These are phyloP conservation scores for Podochytrium sp. DNA, from an alignment of 192 early-diverging fungal species.

Conservation along the genomic window DNA sequence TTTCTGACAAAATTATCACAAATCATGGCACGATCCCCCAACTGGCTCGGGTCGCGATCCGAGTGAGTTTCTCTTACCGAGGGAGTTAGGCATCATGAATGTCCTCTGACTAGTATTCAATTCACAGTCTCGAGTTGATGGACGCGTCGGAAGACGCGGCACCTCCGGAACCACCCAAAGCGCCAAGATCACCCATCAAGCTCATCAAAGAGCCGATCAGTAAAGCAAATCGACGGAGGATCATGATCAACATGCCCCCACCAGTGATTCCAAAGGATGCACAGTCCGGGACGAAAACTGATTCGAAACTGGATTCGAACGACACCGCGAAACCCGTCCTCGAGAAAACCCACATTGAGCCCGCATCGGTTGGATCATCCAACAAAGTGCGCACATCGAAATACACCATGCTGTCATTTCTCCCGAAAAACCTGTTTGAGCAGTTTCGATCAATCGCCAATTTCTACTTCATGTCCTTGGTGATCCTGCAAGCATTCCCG, in stretches of 20 bases:
- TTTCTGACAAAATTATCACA: neutral
- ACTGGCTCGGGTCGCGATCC: constrained; percentile 34
- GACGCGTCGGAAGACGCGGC: neutral
- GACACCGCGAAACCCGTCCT: neutral
- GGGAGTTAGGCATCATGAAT: neutral
- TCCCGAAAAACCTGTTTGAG: constrained; percentile 96
- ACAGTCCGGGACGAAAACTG: neutral
- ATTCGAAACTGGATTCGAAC: neutral
- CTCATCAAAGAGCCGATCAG: neutral
- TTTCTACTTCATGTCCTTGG: constrained; percentile 86
- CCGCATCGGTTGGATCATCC: constrained; percentile 7
- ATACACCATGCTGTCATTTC: constrained; percentile 87
- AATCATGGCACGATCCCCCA: neutral
- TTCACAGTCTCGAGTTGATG: constrained; percentile 12
- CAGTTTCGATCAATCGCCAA: constrained; percentile 96
- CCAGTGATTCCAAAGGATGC: neutral
- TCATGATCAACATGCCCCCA: neutral
- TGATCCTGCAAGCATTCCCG: constrained; percentile 82
- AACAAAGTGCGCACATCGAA: constrained; percentile 82
- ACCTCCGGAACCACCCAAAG: neutral
- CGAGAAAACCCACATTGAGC: neutral
- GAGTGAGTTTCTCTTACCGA: neutral
- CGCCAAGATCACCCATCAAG: neutral
- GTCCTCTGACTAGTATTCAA: neutral
- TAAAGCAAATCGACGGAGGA: neutral